Evolutionary conservation across 2,329 filamentous ascomycete genomes (phyloP).

Genomic region (Aspergillus caelatus): DNA sequence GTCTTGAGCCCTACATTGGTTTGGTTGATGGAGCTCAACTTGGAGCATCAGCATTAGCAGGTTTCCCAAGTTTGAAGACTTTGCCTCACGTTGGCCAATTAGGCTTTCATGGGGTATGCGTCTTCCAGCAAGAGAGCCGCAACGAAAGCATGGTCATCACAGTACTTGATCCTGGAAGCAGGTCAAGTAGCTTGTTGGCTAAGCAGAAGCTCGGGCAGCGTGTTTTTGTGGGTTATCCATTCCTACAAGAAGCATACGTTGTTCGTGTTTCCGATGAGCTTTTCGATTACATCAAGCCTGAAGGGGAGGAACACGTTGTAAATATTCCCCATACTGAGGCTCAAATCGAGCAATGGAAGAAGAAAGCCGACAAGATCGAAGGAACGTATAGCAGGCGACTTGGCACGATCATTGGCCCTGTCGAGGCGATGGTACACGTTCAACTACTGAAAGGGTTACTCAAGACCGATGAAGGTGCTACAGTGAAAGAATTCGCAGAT

Average conservation of each 20-base stretch:
- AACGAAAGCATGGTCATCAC: conserved; percentile 97
- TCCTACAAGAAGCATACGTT: conserved; percentile 91
- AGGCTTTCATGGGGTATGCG: conserved; percentile 85
- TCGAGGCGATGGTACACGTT: conserved; percentile 88
- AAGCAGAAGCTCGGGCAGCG: conserved; percentile 79
- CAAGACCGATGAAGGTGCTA: conserved; percentile 88
- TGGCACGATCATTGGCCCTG: conserved; percentile 80
- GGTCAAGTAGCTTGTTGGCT: conserved; percentile 71
- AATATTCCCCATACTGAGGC: conserved; percentile 71
- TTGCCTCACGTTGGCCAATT: conserved; percentile 80
- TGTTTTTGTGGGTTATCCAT: conserved; percentile 92
- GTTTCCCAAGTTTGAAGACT: conserved; percentile 88
- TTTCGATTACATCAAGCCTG: conserved; percentile 78
- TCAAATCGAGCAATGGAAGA: conserved; percentile 81
- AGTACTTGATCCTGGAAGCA: conserved; percentile 71
- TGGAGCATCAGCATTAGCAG: conserved; percentile 80
- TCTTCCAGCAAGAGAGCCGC: conserved; percentile 93
- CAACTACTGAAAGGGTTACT: conserved; percentile 89
- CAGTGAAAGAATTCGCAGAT: conserved; percentile 87
- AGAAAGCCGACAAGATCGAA: conserved; percentile 82
- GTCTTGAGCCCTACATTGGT: conserved; percentile 80
- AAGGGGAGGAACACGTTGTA: conserved; percentile 66
- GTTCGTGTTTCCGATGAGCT: conserved; percentile 88
- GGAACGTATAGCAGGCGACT: conserved; percentile 87
- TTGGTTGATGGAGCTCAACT: conserved; percentile 82